phyloP scores from a whole-genome alignment of 2,329 filamentous ascomycete genomes.

The Cytospora schulzeri region DNA sequence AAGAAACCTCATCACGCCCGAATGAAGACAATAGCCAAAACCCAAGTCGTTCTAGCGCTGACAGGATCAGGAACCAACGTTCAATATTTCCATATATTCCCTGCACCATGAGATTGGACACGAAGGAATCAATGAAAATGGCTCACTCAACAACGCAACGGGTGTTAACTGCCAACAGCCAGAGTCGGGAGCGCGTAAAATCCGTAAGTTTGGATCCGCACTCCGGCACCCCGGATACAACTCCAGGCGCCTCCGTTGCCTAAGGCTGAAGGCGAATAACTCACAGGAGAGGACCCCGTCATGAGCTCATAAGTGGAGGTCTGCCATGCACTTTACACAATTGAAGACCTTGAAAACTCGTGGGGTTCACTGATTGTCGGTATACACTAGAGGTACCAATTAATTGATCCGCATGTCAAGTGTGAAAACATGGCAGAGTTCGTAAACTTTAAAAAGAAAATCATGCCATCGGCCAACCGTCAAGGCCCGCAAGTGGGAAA shows the following conservation, averaged over 20 bases:
- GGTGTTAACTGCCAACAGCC: background rate
- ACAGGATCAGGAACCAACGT: constrained; percentile 19
- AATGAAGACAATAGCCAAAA: background rate
- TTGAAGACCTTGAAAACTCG: no score
- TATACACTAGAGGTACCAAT: background rate
- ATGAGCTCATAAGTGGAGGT: no score
- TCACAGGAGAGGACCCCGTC: background rate
- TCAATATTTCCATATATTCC: constrained; percentile 21
- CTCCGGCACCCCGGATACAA: no score
- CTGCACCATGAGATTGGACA: constrained; percentile 19
- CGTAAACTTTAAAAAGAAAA: background rate
- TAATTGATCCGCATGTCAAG: background rate
- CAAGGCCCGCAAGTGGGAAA: background rate
- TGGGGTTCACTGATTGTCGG: background rate
- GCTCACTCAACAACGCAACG: background rate
- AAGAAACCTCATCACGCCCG: background rate
- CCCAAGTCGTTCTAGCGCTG: constrained; percentile 24
- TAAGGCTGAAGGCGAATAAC: background rate
- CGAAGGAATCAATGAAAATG: constrained; percentile 1
- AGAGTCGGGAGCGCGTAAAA: no score
- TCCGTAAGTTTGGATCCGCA: background rate
- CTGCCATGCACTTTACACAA: no score
- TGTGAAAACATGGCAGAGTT: background rate
- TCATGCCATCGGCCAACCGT: background rate
- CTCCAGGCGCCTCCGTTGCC: background rate